phyloP scores from a whole-genome alignment of 805 yeast genomes.

The Kazachstania viticola region DNA sequence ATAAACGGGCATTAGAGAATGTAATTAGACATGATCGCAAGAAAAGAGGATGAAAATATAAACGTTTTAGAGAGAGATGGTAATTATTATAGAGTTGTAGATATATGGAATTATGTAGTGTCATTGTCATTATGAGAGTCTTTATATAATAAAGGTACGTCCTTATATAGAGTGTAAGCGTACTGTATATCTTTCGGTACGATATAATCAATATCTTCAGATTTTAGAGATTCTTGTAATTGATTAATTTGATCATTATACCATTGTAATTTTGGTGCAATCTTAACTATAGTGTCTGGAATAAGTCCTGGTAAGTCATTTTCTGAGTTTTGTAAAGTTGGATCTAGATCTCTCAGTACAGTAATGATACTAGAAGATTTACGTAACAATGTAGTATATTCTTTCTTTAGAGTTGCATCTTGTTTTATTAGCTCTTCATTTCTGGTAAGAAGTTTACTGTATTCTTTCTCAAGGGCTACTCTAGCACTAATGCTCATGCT shows the following conservation, averaged over 20 bases:
- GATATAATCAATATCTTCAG: conserved; percentile 5
- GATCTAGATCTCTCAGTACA: conserved; percentile 9
- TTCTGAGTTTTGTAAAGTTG: neutral
- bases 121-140: no score
- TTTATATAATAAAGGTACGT: conserved; percentile 22
- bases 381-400: conserved; percentile 23
- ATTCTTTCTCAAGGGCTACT: conserved; percentile 4
- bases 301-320: conserved; percentile 7
- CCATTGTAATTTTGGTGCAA: conserved; percentile 19
- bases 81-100: no score
- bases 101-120: no score
- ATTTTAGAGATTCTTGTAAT: conserved; percentile 2
- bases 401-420: conserved; percentile 19
- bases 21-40: conserved; percentile 37
- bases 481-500: neutral
- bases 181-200: conserved; percentile 19
- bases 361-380: conserved; percentile 19
- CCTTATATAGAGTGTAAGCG: conserved; percentile 18
- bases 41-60: neutral
- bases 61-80: neutral
- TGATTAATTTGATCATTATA: conserved; percentile 17
- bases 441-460: conserved; percentile 11
- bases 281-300: conserved; percentile 8
- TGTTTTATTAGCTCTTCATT: conserved; percentile 25
- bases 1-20: conserved; percentile 40